Evolutionary conservation across 2,329 filamentous ascomycete genomes (phyloP).

Genomic region (Sclerotinia subarctica): DNA sequence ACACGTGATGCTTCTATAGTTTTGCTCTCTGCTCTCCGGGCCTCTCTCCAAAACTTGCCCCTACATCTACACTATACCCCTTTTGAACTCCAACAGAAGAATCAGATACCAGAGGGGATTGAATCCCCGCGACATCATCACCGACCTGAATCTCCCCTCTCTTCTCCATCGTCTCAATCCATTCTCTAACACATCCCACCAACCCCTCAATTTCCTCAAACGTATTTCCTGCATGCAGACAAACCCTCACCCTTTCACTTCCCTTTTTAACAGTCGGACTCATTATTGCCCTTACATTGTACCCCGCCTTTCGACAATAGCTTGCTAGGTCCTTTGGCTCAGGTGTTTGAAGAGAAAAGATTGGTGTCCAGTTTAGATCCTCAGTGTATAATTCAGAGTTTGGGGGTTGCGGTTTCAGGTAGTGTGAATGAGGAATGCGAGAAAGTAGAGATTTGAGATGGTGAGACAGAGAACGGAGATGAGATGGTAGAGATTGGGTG

Average conservation of each 20-base stretch:
- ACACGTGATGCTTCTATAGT: background rate
- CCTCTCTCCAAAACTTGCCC: background rate
- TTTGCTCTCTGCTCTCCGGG: background rate
- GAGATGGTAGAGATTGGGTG: slow-evolving; percentile 39
- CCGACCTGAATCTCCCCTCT: background rate
- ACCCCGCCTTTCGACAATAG: slow-evolving; percentile 57
- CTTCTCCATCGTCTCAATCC: slow-evolving; percentile 25
- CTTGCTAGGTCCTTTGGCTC: slow-evolving; percentile 56
- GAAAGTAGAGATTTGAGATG: slow-evolving; percentile 40
- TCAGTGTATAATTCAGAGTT: slow-evolving; percentile 40
- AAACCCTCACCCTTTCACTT: slow-evolving; percentile 62
- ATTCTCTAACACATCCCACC: slow-evolving; percentile 29
- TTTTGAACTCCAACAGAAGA: background rate
- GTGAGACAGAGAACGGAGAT: background rate
- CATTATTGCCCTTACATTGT: slow-evolving; percentile 63
- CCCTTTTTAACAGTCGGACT: slow-evolving; percentile 64
- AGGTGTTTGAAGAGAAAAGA: slow-evolving; percentile 59
- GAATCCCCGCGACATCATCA: background rate
- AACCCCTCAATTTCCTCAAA: slow-evolving; percentile 54
- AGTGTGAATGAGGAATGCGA: slow-evolving; percentile 39
- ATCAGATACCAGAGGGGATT: no score
- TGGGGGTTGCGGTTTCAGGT: slow-evolving; percentile 31
- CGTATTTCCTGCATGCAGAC: slow-evolving; percentile 66
- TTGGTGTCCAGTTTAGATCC: slow-evolving; percentile 49
- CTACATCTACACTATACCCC: background rate